A percentile compares a stretch with the other conserved stretches of the same genome.
phyloP scores from a whole-genome alignment of 768 basidiomycete genomes.

The Russula sp. region DNA sequence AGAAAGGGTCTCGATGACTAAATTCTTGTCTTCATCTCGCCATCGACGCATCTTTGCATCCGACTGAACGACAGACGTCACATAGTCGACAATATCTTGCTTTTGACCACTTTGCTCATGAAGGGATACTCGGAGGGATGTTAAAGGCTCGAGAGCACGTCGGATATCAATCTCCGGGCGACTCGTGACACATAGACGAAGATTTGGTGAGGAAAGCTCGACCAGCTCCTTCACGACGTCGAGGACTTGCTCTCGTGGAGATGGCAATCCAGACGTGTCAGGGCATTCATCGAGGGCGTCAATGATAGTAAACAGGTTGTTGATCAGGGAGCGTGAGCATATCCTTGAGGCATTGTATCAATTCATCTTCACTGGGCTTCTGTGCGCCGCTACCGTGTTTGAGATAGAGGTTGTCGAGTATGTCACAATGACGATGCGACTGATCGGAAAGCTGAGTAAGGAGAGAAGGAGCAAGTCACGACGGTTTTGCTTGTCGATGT shows the following conservation, averaged over 20 bases:
- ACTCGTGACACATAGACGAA: conserved; percentile 5
- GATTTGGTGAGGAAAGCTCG: background rate
- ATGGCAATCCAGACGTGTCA: background rate
- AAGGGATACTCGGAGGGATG: background rate
- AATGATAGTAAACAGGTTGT: background rate
- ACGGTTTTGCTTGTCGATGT: background rate
- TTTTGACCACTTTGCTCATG: conserved; percentile 10
- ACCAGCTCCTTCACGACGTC: background rate
- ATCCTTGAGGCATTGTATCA: background rate
- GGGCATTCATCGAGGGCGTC: conserved; percentile 4
- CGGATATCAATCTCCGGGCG: conserved; percentile 6
- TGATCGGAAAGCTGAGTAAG: background rate
- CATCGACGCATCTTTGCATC: background rate
- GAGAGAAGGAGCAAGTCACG: background rate
- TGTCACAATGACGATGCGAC: background rate
- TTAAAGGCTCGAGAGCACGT: background rate
- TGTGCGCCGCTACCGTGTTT: background rate
- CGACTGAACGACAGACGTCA: background rate
- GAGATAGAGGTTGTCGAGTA: background rate
- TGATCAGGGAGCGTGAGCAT: background rate
- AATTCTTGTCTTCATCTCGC: background rate
- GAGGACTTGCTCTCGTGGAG: conserved; percentile 1
- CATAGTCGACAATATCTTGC: conserved; percentile 2
- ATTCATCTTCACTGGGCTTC: background rate
- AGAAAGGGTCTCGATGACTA: background rate